These are phyloP conservation scores for Candida schatavii DNA, from an alignment of 805 yeast genomes.

Conservation along the genomic window DNA sequence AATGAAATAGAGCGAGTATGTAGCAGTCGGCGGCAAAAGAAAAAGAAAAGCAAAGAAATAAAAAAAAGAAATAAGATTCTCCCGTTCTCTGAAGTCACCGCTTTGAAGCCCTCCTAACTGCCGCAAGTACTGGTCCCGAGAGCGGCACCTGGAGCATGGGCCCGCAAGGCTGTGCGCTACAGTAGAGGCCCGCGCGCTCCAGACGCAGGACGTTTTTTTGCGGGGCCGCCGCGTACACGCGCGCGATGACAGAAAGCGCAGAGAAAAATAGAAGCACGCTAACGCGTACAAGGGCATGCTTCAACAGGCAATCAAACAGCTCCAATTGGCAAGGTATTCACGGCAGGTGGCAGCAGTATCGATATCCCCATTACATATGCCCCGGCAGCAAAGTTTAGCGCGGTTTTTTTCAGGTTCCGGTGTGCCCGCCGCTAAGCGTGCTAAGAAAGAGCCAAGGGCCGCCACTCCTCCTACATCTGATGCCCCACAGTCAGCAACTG, in stretches of 20 bases:
- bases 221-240: too few relatives aligned
- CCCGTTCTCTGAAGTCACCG: too few relatives aligned
- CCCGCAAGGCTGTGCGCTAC: too few relatives aligned
- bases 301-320: neutral
- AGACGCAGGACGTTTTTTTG: too few relatives aligned
- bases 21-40: neutral
- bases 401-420: constrained; percentile 22
- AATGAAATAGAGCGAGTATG: too few relatives aligned
- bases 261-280: neutral
- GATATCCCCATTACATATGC: constrained; percentile 13
- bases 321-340: neutral
- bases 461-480: too few relatives aligned
- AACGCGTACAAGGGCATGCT: neutral
- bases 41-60: neutral
- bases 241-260: too few relatives aligned
- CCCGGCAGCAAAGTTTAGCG: constrained; percentile 33
- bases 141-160: too few relatives aligned
- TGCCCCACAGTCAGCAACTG: neutral
- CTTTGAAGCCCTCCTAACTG: too few relatives aligned
- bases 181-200: too few relatives aligned
- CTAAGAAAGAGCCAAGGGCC: constrained; percentile 5
- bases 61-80: neutral
- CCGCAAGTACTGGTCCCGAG: too few relatives aligned
- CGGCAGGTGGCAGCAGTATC: neutral
- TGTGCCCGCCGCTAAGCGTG: constrained; percentile 1